Evolutionary conservation across 1,284 basidiomycete genomes (phyloP).

Genomic region (Rhizoctonia solani): DNA sequence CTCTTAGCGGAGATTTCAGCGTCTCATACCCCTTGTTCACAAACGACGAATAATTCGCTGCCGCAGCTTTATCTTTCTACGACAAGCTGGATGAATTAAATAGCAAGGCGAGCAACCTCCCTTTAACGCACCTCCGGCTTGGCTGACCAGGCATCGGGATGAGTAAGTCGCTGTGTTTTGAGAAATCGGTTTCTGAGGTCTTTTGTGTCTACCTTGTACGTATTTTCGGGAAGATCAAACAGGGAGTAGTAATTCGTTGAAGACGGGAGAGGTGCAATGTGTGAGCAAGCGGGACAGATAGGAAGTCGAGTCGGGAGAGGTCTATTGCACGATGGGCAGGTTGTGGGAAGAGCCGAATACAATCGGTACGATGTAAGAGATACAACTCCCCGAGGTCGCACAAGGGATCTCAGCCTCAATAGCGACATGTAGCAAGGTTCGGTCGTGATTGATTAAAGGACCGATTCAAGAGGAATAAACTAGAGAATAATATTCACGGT

Average conservation of each 20-base stretch:
- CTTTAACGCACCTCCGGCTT: slow-evolving; percentile 57
- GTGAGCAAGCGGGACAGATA: slow-evolving; percentile 67
- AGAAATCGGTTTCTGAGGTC: slow-evolving; percentile 65
- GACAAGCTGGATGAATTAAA: no score
- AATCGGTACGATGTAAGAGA: slow-evolving; percentile 5
- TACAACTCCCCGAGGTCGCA: background rate
- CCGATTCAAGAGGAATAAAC: no score
- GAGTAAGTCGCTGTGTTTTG: slow-evolving; percentile 70
- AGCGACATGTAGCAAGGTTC: background rate
- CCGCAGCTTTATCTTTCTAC: slow-evolving; percentile 64
- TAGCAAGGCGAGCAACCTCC: background rate
- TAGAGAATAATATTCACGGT: no score
- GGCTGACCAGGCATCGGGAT: slow-evolving; percentile 79
- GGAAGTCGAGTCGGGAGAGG: slow-evolving; percentile 65
- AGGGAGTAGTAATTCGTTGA: slow-evolving; percentile 55
- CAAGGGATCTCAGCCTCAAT: slow-evolving; percentile 12
- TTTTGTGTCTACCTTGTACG: slow-evolving; percentile 61
- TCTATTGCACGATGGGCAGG: slow-evolving; percentile 63
- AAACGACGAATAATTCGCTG: slow-evolving; percentile 66
- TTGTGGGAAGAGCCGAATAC: slow-evolving; percentile 37
- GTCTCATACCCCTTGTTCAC: slow-evolving; percentile 78
- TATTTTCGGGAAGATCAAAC: slow-evolving; percentile 50
- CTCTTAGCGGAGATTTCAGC: slow-evolving; percentile 67
- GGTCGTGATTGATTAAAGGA: no score
- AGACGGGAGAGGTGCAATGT: slow-evolving; percentile 60